Percentiles rank a stretch among this genome's conserved stretches.
These are phyloP conservation scores for Pulchroboletus neoregius DNA, from an alignment of 1,284 basidiomycete genomes.

Conservation along the genomic window DNA sequence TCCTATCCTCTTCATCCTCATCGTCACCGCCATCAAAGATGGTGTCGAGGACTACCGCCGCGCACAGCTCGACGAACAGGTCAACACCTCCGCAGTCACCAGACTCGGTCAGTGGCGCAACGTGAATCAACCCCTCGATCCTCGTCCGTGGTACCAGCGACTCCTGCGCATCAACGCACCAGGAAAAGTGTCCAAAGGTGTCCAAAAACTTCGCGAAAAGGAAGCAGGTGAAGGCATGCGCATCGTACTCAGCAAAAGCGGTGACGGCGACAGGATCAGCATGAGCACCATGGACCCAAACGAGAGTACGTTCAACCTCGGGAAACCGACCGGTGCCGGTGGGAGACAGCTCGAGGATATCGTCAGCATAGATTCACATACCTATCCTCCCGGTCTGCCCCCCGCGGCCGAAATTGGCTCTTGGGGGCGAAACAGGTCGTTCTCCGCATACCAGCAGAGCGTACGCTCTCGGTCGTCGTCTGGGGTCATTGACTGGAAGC, in stretches of 20 bases:
- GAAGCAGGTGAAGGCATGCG: conserved; percentile 69
- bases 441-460: conserved; percentile 53
- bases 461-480: conserved; percentile 47
- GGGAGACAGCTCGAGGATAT: conserved; percentile 62
- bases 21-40: conserved; percentile 92
- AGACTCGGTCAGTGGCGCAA: conserved; percentile 87
- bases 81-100: conserved; percentile 87
- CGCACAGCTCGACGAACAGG: conserved; percentile 82
- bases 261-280: conserved; percentile 38
- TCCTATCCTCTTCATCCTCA: conserved; percentile 84
- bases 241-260: conserved; percentile 58
- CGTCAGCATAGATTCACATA: conserved; percentile 50
- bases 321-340: conserved; percentile 27
- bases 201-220: conserved; percentile 78
- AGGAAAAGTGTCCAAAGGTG: conserved; percentile 78
- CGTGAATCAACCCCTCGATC: conserved; percentile 81
- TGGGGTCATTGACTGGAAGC: conserved; percentile 79
- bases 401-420: conserved; percentile 15
- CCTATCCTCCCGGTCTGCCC: conserved; percentile 50
- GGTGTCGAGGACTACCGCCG: conserved; percentile 93
- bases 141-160: conserved; percentile 72
- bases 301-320: conserved; percentile 43
- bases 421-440: conserved; percentile 28
- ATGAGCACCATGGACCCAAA: conserved; percentile 39
- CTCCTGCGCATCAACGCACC: conserved; percentile 66